phyloP scores from a whole-genome alignment of 257 asterid genomes.

The Echium plantagineum region DNA sequence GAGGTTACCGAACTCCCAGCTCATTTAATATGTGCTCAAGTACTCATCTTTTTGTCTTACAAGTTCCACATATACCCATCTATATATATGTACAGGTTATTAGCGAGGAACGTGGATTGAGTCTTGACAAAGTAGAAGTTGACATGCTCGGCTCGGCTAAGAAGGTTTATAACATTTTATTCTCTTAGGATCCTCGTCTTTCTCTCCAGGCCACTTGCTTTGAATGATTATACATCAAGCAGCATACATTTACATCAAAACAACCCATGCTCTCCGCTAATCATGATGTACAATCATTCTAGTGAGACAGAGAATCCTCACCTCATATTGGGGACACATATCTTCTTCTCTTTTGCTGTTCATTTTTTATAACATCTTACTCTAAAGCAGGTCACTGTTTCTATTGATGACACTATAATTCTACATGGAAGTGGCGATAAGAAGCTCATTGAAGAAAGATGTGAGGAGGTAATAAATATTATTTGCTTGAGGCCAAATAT shows the following conservation, averaged over 20 bases:
- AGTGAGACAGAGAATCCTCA: not conserved
- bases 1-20: constrained; percentile 39
- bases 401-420: constrained; percentile 75
- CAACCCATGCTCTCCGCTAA: not conserved
- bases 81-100: constrained; percentile 48
- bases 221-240: not conserved
- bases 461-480: constrained; percentile 60
- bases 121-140: constrained; percentile 54
- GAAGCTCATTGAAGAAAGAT: constrained; percentile 83
- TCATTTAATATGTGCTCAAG: not conserved
- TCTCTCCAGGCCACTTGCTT: not conserved
- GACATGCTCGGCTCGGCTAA: constrained; percentile 92
- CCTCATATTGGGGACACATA: constrained; percentile 4
- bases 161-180: constrained; percentile 35
- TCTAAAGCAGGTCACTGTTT: constrained; percentile 57
- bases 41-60: constrained; percentile 1
- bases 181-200: not conserved
- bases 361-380: constrained; percentile 8
- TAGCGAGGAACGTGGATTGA: constrained; percentile 57
- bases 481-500: not conserved
- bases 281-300: not conserved
- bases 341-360: constrained; percentile 6
- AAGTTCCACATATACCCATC: constrained; percentile 11
- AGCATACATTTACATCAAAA: too few relatives aligned
- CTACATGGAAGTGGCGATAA: constrained; percentile 86